Conservation (phyloP, 768 basidiomycete species). For the Lactarius deliciosus region DNA sequence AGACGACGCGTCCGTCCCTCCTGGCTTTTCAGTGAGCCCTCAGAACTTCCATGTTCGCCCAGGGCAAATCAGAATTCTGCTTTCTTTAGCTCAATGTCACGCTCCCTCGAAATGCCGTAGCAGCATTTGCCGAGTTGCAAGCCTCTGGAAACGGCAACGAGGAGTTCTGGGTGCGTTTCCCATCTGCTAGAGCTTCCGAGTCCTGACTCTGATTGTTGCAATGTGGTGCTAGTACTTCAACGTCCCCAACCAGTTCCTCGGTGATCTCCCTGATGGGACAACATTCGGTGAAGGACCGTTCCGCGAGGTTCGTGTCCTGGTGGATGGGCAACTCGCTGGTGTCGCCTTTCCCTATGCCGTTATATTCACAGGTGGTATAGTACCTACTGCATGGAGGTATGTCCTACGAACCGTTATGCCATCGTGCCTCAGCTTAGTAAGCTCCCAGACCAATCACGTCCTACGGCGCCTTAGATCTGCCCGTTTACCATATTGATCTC, state of each 20-base stretch:
- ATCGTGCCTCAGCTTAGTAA: neutral
- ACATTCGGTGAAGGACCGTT: conserved; percentile 54
- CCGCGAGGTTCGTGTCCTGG: conserved; percentile 61
- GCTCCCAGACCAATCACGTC: conserved; percentile 54
- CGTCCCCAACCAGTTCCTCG: conserved; percentile 56
- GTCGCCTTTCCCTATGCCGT: conserved; percentile 53
- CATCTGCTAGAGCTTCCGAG: neutral
- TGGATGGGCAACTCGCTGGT: conserved; percentile 57
- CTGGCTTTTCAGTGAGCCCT: conserved; percentile 59
- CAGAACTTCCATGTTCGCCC: neutral
- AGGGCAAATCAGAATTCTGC: neutral
- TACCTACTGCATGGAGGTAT: conserved; percentile 69
- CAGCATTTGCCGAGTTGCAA: conserved; percentile 67
- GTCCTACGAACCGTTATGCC: conserved; percentile 8
- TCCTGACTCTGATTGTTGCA: neutral
- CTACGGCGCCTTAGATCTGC: neutral
- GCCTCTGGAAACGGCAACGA: conserved; percentile 65
- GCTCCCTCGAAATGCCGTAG: conserved; percentile 65
- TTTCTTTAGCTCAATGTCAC: conserved; percentile 58
- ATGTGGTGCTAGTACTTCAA: conserved; percentile 58
- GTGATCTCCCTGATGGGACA: conserved; percentile 50
- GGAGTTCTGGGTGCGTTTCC: conserved; percentile 70
- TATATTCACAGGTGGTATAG: conserved; percentile 34
- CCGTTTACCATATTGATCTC: neutral
- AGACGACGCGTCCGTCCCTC: conserved; percentile 75